Evolutionary conservation across 176 grass and related monocot species (phyloP), one percentile per base, ranked within the genome.

Genomic region (Musa acuminata): DNA sequence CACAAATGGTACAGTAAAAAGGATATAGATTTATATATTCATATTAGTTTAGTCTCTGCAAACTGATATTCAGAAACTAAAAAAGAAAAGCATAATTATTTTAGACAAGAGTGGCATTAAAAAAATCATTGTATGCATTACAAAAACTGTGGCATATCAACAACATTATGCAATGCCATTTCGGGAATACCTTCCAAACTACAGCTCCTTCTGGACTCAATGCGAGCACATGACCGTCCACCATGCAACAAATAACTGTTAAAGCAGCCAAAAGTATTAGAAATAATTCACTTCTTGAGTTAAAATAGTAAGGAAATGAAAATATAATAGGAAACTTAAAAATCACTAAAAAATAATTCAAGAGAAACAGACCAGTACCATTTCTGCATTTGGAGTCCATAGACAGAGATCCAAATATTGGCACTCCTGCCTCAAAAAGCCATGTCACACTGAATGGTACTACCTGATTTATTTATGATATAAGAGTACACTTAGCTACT

Each of bases 211-310:
- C 63, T 79, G 85, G 76, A 83, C 79, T 85, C 62, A 97, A 83
- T 64, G 86, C 54, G 10, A 92, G 80, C 72, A 92, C 89, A 73
- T 90, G 71, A 55, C 93, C 93, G 14, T 88, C 87, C 72, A 97
- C 93, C 84, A 97, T 86, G 62, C 90, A 97, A 84, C 93, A 96
- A 79, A 86, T 81, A 76, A 97, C 93, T 97, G 77, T 71, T 88
- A 2, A 64, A 64, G 19, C 80, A 80, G 53, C 78, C 17, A 43
- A 6, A 43, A 43, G 35, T 43, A 43, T 5, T 43, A 43, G 4
- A 43, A 43, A 4, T 43, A 43, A 43, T 43, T 43, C 35, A 43
- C 35, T 43, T 43, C 35, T 43, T 43, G 35, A 43, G 35, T 43
- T 5, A 72, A 24, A 72, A 23, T 52, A 8, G 52, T 17, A 52